These are phyloP conservation scores for Venturiaceae sp. DNA, from an alignment of 2,329 filamentous ascomycete genomes.

Conservation along the genomic window DNA sequence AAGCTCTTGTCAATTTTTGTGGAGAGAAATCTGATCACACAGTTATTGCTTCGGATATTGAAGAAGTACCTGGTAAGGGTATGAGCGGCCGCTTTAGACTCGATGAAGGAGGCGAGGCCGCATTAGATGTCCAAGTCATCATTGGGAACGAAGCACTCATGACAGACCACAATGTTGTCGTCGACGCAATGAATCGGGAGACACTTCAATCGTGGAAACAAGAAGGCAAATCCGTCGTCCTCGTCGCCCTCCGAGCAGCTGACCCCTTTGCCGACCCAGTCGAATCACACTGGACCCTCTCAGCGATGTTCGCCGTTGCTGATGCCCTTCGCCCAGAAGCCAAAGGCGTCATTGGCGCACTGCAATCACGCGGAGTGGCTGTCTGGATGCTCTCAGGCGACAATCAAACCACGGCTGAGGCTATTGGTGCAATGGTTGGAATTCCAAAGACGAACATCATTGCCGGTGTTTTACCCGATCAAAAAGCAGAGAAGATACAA, in stretches of 20 bases:
- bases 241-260: constrained; percentile 20
- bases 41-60: constrained; percentile 27
- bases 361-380: constrained; percentile 56
- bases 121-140: constrained; percentile 37
- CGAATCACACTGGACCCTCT: constrained; percentile 31
- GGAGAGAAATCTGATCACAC: constrained; percentile 19
- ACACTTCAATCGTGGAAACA: constrained; percentile 29
- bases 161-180: constrained; percentile 24
- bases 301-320: constrained; percentile 63
- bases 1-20: constrained; percentile 58
- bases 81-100: constrained; percentile 48
- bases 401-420: constrained; percentile 72
- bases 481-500: constrained; percentile 67
- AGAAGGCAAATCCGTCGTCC: constrained; percentile 30
- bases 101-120: constrained; percentile 13
- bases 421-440: constrained; percentile 66
- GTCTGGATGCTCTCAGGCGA: constrained; percentile 94
- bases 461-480: constrained; percentile 73
- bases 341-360: constrained; percentile 49
- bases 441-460: constrained; percentile 69
- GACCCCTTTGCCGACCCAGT: constrained; percentile 8
- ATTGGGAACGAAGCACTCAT: constrained; percentile 69
- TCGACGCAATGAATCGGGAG: constrained; percentile 15
- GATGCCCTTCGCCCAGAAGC: constrained; percentile 75
- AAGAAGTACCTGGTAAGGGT: constrained; percentile 64